Evolutionary conservation across 441 rosid genomes (phyloP).

Genomic region (Syzygium syzygioides): DNA sequence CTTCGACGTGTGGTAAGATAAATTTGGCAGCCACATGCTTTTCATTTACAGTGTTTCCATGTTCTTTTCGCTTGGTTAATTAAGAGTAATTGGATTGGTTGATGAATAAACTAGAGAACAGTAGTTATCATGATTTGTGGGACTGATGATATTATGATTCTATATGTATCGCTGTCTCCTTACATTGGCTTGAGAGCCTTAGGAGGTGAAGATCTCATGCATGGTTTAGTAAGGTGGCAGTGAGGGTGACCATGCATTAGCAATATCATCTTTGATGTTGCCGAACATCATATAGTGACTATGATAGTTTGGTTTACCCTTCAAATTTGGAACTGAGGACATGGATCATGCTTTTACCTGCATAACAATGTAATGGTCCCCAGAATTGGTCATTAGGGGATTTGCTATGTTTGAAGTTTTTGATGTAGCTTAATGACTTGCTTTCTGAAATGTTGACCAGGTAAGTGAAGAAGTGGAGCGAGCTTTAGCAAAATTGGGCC

Average conservation of each 20-base stretch:
- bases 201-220: neutral
- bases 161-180: neutral
- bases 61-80: neutral
- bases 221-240: neutral
- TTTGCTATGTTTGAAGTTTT: neutral
- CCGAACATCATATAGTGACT: neutral
- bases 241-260: neutral
- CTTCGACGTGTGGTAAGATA: slow-evolving; percentile 2
- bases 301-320: neutral
- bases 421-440: neutral
- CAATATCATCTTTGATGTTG: neutral
- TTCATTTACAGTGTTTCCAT: neutral
- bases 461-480: slow-evolving; percentile 6
- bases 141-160: neutral
- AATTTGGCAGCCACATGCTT: neutral
- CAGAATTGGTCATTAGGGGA: neutral
- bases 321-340: neutral
- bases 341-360: neutral
- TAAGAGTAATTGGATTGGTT: neutral
- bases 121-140: neutral
- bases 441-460: neutral
- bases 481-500: neutral
- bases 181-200: neutral
- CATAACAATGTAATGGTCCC: neutral
- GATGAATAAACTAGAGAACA: neutral